A percentile compares a stretch with the other conserved stretches of the same genome.
Evolutionary conservation across 83 land plant genomes (phyloP).

Genomic region (Thuja plicata): DNA sequence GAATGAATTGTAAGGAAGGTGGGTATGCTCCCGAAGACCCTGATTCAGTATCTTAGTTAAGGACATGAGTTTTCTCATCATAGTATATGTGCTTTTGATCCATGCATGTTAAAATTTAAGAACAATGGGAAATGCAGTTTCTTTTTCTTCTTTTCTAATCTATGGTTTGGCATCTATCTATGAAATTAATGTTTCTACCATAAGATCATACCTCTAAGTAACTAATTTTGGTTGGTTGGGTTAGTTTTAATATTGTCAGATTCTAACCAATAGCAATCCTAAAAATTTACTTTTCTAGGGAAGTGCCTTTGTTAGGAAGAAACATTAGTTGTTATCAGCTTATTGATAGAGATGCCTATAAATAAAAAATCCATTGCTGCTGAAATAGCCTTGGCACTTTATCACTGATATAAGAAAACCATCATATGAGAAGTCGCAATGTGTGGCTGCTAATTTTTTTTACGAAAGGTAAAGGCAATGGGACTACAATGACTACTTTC

Average conservation of each 20-base stretch:
- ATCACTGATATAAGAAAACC: not conserved
- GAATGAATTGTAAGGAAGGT: not conserved
- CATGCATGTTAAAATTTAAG: not conserved
- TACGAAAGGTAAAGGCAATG: not conserved
- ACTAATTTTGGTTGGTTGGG: not conserved
- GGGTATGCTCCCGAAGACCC: not conserved
- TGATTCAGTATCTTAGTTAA: not conserved
- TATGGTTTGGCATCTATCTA: not conserved
- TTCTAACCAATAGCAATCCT: not conserved
- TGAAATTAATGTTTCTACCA: not conserved
- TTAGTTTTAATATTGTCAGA: not conserved
- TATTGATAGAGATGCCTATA: not conserved
- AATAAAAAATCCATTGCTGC: not conserved
- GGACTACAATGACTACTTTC: not conserved
- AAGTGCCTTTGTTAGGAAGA: not conserved
- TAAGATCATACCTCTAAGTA: not conserved
- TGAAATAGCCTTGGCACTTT: not conserved
- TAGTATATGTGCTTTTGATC: not conserved
- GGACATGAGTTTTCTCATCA: not conserved
- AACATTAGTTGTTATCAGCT: not conserved
- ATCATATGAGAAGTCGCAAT: not conserved
- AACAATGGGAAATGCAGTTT: not conserved
- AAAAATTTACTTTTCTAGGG: not conserved
- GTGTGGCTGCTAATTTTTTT: not conserved
- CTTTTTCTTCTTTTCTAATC: not conserved